Conservation (phyloP, 2,329 filamentous ascomycete species). For the Fusarium tupiense region DNA sequence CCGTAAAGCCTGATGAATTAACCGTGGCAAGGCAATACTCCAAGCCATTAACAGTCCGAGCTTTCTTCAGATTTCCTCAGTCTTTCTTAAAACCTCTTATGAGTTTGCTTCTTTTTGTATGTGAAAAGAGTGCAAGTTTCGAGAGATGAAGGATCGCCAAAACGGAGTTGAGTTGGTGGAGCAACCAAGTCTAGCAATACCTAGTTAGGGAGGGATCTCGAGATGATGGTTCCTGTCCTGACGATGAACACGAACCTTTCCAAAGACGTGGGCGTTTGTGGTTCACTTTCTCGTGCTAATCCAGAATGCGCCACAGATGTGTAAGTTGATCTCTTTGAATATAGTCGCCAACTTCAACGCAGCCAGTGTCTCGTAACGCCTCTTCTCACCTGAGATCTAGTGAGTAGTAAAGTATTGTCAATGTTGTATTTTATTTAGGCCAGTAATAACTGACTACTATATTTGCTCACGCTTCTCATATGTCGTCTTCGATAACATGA, state of each 20-base stretch:
- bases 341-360: neutral
- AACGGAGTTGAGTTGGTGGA: conserved; percentile 29
- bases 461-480: neutral
- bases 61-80: neutral
- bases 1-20: neutral
- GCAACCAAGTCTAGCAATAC: conserved; percentile 14
- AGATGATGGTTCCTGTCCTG: neutral
- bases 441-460: neutral
- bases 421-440: neutral
- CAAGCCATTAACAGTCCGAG: neutral
- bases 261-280: neutral
- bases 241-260: neutral
- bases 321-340: neutral
- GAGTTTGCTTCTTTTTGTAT: neutral
- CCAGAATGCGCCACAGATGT: neutral
- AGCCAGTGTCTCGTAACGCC: neutral
- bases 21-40: neutral
- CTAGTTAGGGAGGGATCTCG: neutral
- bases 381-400: neutral
- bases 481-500: neutral
- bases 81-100: neutral
- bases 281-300: neutral
- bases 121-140: neutral
- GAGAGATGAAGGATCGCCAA: neutral
- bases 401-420: neutral